Evolutionary conservation across 257 asterid species (phyloP).

Genomic region (Primulina eburnea): DNA sequence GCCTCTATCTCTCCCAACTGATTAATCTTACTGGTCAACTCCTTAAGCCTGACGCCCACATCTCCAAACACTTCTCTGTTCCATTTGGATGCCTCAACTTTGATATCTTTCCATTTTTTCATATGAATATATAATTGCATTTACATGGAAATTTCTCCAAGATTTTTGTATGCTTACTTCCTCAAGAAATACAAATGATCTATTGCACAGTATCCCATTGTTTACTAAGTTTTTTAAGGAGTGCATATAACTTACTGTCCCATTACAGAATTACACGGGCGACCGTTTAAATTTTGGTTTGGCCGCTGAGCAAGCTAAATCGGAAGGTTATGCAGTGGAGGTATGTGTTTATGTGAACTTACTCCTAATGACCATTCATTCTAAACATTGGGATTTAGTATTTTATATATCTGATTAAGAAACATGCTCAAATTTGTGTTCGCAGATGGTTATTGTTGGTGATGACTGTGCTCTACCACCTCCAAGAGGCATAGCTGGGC

Average conservation of each 20-base stretch:
- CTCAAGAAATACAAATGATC: constrained; percentile 9
- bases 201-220: constrained; percentile 7
- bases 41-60: too few relatives aligned
- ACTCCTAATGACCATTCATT: constrained; percentile 1
- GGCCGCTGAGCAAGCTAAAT: constrained; percentile 97
- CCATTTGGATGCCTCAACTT: too few relatives aligned
- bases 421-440: constrained; percentile 24
- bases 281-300: constrained; percentile 95
- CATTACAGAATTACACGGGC: constrained; percentile 81
- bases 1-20: too few relatives aligned
- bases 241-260: constrained; percentile 6
- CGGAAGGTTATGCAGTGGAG: constrained; percentile 97
- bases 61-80: too few relatives aligned
- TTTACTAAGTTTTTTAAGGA: background rate
- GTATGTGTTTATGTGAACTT: constrained; percentile 34
- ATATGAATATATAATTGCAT: background rate
- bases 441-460: constrained; percentile 94
- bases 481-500: constrained; percentile 98
- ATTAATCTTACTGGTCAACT: too few relatives aligned
- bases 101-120: background rate
- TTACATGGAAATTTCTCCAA: background rate
- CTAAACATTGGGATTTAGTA: background rate
- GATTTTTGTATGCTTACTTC: background rate
- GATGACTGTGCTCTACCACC: constrained; percentile 99
- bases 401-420: background rate